These are phyloP conservation scores for Colletotrichum spinosum DNA, from an alignment of 2,329 filamentous ascomycete genomes.

Conservation along the genomic window DNA sequence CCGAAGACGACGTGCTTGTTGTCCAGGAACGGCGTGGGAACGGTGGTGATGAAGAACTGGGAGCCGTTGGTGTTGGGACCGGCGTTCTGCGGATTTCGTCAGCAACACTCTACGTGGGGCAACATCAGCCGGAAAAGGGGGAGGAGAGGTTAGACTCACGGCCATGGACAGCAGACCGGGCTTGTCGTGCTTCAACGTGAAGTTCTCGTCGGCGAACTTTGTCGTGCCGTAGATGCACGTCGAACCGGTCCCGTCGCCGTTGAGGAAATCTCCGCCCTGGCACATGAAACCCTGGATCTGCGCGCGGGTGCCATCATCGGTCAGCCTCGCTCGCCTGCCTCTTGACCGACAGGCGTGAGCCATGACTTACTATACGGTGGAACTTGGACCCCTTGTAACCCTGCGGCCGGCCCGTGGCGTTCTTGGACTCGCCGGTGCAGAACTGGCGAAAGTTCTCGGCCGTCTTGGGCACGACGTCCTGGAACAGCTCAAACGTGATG, in stretches of 20 bases:
- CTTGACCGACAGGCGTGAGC: neutral
- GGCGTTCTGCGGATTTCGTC: slow-evolving; percentile 71
- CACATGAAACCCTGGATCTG: slow-evolving; percentile 98
- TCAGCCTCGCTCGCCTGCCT: neutral
- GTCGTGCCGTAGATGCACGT: slow-evolving; percentile 88
- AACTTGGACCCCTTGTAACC: slow-evolving; percentile 97
- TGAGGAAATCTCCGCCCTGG: slow-evolving; percentile 95
- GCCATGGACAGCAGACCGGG: slow-evolving; percentile 93
- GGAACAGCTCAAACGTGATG: slow-evolving; percentile 91
- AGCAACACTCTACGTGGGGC: neutral
- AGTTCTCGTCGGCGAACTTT: slow-evolving; percentile 92
- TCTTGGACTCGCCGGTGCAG: slow-evolving; percentile 93
- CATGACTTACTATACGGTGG: slow-evolving; percentile 82
- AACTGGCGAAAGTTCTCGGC: slow-evolving; percentile 98
- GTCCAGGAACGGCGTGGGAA: slow-evolving; percentile 87
- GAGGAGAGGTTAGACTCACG: slow-evolving; percentile 63
- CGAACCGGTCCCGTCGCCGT: slow-evolving; percentile 91
- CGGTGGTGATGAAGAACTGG: slow-evolving; percentile 97
- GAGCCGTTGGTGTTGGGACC: slow-evolving; percentile 93
- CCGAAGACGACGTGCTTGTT: slow-evolving; percentile 97
- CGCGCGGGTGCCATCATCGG: neutral
- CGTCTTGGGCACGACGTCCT: slow-evolving; percentile 84
- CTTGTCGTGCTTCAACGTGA: slow-evolving; percentile 80
- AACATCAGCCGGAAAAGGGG: slow-evolving; percentile 2
- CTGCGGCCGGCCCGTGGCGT: slow-evolving; percentile 79